These are phyloP conservation scores for Gastrodia elata DNA, from an alignment of 106 monocot species.

Conservation along the genomic window DNA sequence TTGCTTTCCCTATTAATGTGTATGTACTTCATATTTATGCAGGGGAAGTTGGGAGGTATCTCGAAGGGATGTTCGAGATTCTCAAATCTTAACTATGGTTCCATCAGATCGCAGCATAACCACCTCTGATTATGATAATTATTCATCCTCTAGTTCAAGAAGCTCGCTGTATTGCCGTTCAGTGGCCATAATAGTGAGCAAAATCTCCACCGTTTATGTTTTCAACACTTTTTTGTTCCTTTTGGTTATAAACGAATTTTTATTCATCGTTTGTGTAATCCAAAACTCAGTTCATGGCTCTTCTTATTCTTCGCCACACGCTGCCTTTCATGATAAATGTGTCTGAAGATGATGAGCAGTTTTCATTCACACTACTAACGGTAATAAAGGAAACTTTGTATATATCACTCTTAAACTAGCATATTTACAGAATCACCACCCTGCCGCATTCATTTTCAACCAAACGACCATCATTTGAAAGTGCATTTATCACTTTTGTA, in stretches of 20 bases:
- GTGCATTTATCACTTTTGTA: neutral
- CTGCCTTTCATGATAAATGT: constrained; percentile 65
- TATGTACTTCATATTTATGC: neutral
- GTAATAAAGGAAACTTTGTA: constrained; percentile 58
- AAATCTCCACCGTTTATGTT: neutral
- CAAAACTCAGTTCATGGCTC: constrained; percentile 57
- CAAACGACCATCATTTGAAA: too few species aligned
- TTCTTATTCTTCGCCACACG: constrained; percentile 64
- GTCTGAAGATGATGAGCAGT: constrained; percentile 28
- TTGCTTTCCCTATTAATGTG: neutral
- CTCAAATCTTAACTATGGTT: constrained; percentile 53
- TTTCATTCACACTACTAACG: constrained; percentile 42
- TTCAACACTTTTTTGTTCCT: neutral
- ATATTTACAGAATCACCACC: neutral
- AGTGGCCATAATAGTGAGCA: constrained; percentile 65
- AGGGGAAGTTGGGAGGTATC: constrained; percentile 12
- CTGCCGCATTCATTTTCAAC: too few species aligned
- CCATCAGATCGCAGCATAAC: constrained; percentile 31
- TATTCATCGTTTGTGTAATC: neutral
- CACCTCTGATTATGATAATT: constrained; percentile 31
- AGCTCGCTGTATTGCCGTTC: constrained; percentile 45
- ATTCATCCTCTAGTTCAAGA: constrained; percentile 29
- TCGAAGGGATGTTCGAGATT: neutral
- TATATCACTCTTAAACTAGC: neutral
- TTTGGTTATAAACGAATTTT: neutral